Conservation (phyloP, 1,284 basidiomycete genomes). For the Papiliotrema nemorosa region DNA sequence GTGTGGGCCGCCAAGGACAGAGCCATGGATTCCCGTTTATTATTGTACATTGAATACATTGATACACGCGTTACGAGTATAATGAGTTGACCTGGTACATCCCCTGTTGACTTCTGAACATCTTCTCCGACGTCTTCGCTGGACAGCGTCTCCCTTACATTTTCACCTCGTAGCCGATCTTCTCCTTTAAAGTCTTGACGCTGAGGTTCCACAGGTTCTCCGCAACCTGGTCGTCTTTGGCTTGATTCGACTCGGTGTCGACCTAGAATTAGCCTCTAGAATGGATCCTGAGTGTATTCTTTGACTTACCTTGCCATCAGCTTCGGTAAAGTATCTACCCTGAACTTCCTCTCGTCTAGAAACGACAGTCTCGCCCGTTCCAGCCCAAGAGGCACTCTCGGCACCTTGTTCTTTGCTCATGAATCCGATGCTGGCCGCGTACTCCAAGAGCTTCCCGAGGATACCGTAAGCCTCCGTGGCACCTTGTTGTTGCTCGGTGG, state of each 20-base stretch:
- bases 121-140: too few relatives aligned
- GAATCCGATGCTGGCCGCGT: constrained; percentile 30
- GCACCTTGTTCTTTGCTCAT: constrained; percentile 42
- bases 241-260: constrained; percentile 37
- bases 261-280: too few relatives aligned
- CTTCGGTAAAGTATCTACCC: constrained; percentile 34
- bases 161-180: constrained; percentile 31
- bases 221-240: constrained; percentile 29
- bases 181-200: constrained; percentile 35
- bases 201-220: constrained; percentile 36
- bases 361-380: constrained; percentile 14
- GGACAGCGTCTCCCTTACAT: too few relatives aligned
- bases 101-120: not conserved
- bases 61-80: not conserved
- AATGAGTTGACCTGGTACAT: not conserved
- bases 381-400: constrained; percentile 41
- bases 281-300: too few relatives aligned
- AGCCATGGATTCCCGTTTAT: too few relatives aligned
- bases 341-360: constrained; percentile 30
- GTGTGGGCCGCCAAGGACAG: too few relatives aligned
- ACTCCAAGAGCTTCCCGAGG: constrained; percentile 31
- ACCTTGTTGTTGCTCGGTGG: constrained; percentile 39
- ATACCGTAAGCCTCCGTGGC: constrained; percentile 37
- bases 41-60: not conserved
- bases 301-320: constrained; percentile 30